Percentiles rank a stretch among this genome's conserved stretches.
phyloP scores from a whole-genome alignment of 2,329 filamentous ascomycete genomes.

The Paecilomyces formosus region DNA sequence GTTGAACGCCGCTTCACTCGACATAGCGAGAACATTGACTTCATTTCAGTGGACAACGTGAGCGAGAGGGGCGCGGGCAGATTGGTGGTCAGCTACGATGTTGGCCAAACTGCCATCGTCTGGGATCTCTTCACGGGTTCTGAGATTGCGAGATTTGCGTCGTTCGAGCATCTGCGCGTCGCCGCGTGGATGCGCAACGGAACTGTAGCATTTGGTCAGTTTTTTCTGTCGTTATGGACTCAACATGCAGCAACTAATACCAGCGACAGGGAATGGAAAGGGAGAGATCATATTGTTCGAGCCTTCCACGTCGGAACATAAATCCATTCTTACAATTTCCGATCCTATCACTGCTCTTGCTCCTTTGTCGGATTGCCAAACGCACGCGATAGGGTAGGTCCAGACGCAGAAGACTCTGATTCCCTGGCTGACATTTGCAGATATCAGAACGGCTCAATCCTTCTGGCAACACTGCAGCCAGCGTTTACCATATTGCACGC shows the following conservation, averaged over 20 bases:
- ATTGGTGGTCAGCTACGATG: slow-evolving; percentile 87
- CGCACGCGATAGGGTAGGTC: slow-evolving; percentile 86
- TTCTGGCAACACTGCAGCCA: slow-evolving; percentile 83
- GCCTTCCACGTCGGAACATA: slow-evolving; percentile 83
- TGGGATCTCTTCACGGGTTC: slow-evolving; percentile 93
- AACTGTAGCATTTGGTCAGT: slow-evolving; percentile 88
- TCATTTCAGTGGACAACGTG: slow-evolving; percentile 83
- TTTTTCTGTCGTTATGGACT: not conserved
- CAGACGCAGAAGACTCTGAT: not conserved
- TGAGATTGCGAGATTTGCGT: slow-evolving; percentile 84
- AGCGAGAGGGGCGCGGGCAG: slow-evolving; percentile 80
- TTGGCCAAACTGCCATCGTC: slow-evolving; percentile 82
- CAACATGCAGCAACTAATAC: not conserved
- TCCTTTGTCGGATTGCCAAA: slow-evolving; percentile 80
- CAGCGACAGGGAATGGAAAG: slow-evolving; percentile 68
- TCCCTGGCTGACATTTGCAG: slow-evolving; percentile 38
- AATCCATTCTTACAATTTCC: slow-evolving; percentile 85
- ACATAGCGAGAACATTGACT: slow-evolving; percentile 73
- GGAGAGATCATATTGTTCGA: slow-evolving; percentile 94
- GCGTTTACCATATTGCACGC: slow-evolving; percentile 93
- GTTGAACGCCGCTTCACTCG: slow-evolving; percentile 80
- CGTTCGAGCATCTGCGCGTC: slow-evolving; percentile 76
- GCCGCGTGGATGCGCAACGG: slow-evolving; percentile 96
- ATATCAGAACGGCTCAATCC: slow-evolving; percentile 88
- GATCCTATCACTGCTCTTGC: slow-evolving; percentile 92